A percentile compares a stretch with the other conserved stretches of the same genome.
Conservation (phyloP, 441 rosid genomes). For the Gossypium gossypioides region DNA sequence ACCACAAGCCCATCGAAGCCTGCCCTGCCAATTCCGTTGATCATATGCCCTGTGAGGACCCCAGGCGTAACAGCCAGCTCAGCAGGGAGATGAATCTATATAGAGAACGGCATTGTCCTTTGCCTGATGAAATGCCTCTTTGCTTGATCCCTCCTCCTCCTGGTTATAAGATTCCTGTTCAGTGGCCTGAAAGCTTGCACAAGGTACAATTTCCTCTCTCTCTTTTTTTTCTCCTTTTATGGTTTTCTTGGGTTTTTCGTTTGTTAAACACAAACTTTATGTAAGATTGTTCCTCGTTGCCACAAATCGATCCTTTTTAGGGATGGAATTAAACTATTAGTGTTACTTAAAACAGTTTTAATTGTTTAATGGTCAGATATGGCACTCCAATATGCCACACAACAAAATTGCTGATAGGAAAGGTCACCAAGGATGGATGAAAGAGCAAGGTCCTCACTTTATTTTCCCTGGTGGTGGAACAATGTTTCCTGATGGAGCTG, state of each 20-base stretch:
- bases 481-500: slow-evolving; percentile 93
- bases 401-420: slow-evolving; percentile 88
- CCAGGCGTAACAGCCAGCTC: slow-evolving; percentile 55
- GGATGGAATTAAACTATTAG: background rate
- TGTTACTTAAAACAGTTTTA: background rate
- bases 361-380: slow-evolving; percentile 41
- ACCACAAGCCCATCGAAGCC: slow-evolving; percentile 51
- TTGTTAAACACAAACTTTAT: too few species aligned
- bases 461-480: slow-evolving; percentile 92
- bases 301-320: background rate
- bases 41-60: slow-evolving; percentile 57
- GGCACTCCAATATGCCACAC: slow-evolving; percentile 92
- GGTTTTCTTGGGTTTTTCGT: too few species aligned
- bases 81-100: slow-evolving; percentile 90
- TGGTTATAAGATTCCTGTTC: slow-evolving; percentile 40
- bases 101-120: slow-evolving; percentile 85
- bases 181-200: slow-evolving; percentile 86
- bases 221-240: too few species aligned
- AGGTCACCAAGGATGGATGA: slow-evolving; percentile 99
- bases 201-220: slow-evolving; percentile 36
- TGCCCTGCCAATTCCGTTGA: slow-evolving; percentile 68
- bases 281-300: background rate
- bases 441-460: slow-evolving; percentile 66
- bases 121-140: slow-evolving; percentile 67
- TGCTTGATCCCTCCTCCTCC: slow-evolving; percentile 75